phyloP scores from a whole-genome alignment of 108 stramenopile species.

The Mediolabrus comicus region DNA sequence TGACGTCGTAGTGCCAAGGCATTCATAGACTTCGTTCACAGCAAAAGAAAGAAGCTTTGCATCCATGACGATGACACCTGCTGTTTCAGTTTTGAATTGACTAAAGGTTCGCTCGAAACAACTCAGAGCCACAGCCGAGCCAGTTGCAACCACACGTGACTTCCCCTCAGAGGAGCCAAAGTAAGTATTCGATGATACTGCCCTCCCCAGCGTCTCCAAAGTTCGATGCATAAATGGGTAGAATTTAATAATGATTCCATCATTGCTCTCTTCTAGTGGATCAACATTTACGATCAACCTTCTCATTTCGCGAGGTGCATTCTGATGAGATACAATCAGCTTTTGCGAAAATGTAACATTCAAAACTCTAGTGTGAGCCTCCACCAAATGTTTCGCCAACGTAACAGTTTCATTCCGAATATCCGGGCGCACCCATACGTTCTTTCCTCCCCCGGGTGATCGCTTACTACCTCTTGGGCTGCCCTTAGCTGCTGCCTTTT shows the following conservation, averaged over 20 bases:
- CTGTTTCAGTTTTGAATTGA: not conserved
- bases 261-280: conserved; percentile 3
- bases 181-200: conserved; percentile 26
- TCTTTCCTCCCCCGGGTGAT: conserved; percentile 3
- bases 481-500: not conserved
- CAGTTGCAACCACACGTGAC: conserved; percentile 29
- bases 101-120: conserved; percentile 7
- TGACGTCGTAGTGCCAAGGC: conserved; percentile 2
- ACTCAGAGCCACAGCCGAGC: conserved; percentile 32
- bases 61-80: conserved; percentile 28
- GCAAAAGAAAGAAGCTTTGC: conserved; percentile 42
- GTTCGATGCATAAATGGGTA: conserved; percentile 55
- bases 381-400: conserved; percentile 33
- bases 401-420: conserved; percentile 25
- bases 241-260: conserved; percentile 6
- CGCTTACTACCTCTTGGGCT: conserved; percentile 5
- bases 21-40: conserved; percentile 25
- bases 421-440: conserved; percentile 34
- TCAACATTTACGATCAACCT: conserved; percentile 35
- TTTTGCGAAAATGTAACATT: conserved; percentile 7
- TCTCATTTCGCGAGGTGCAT: not conserved
- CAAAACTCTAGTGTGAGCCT: conserved; percentile 18
- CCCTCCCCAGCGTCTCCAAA: conserved; percentile 40
- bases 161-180: conserved; percentile 19
- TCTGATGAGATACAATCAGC: not conserved